Evolutionary conservation across 768 basidiomycete genomes (phyloP).

Genomic region (Podaxis carcinomalis): DNA sequence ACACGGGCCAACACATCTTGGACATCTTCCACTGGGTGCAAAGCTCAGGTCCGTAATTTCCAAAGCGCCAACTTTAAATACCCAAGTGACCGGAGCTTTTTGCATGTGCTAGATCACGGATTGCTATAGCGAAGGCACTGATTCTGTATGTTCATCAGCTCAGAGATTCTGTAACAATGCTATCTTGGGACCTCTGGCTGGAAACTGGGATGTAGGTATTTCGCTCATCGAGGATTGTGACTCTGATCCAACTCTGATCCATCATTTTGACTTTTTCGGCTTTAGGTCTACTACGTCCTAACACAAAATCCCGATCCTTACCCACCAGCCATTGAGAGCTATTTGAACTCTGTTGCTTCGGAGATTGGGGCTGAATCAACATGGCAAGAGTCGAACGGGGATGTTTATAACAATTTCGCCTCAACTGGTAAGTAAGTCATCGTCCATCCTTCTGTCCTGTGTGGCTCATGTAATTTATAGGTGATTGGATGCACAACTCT

Average conservation of each 20-base stretch:
- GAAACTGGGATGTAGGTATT: slow-evolving; percentile 46
- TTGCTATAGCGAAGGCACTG: slow-evolving; percentile 45
- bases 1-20: slow-evolving; percentile 38
- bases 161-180: slow-evolving; percentile 56
- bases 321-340: slow-evolving; percentile 35
- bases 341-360: slow-evolving; percentile 24
- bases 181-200: slow-evolving; percentile 49
- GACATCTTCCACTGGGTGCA: slow-evolving; percentile 42
- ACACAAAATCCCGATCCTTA: slow-evolving; percentile 41
- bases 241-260: neutral
- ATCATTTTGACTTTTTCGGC: neutral
- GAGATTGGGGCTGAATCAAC: slow-evolving; percentile 40
- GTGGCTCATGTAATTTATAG: slow-evolving; percentile 16
- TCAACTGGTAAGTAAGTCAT: slow-evolving; percentile 36
- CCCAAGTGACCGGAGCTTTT: neutral
- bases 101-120: slow-evolving; percentile 35
- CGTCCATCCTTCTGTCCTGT: neutral
- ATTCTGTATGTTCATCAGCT: slow-evolving; percentile 50
- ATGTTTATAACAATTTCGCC: slow-evolving; percentile 45
- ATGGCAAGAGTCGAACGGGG: slow-evolving; percentile 35
- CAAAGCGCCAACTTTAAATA: neutral
- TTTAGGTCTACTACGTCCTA: slow-evolving; percentile 45
- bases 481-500: slow-evolving; percentile 57
- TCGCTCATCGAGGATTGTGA: neutral
- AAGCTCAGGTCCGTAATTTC: slow-evolving; percentile 32